A percentile compares a stretch with the other conserved stretches of the same genome.
phyloP scores from a whole-genome alignment of 2,329 filamentous ascomycete genomes.

The Ophiostoma ulmi region DNA sequence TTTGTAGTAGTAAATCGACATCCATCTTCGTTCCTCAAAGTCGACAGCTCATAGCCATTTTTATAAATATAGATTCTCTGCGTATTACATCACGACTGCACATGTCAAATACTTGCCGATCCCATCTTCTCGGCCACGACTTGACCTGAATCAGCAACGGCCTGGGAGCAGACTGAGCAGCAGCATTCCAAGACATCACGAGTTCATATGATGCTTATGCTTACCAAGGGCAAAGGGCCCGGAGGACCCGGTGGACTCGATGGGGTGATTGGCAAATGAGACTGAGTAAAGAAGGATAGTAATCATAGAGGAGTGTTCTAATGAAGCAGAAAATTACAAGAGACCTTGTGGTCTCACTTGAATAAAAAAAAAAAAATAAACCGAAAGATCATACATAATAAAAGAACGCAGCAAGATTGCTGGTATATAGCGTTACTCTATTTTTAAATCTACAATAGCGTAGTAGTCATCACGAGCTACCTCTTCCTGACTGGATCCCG shows the following conservation, averaged over 20 bases:
- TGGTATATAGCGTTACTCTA: neutral
- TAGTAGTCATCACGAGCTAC: neutral
- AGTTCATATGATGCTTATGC: neutral
- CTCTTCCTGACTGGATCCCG: neutral
- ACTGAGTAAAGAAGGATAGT: neutral
- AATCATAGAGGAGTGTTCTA: neutral
- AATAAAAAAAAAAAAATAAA: neutral
- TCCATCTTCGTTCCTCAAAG: neutral
- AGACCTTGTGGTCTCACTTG: no score
- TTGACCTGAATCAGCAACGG: neutral
- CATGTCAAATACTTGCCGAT: neutral
- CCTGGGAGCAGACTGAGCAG: neutral
- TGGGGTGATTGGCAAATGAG: neutral
- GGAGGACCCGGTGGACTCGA: neutral
- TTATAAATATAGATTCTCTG: neutral
- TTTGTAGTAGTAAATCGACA: neutral
- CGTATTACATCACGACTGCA: neutral
- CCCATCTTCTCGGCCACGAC: neutral
- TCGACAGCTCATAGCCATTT: neutral
- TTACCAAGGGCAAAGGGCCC: neutral
- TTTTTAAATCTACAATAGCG: neutral
- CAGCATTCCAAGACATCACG: constrained; percentile 16
- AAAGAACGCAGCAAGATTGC: neutral
- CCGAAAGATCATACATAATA: neutral
- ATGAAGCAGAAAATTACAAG: neutral